These are phyloP conservation scores for Pneumocystis jirovecii DNA, from an alignment of 1,139 yeast genomes.

Conservation along the genomic window DNA sequence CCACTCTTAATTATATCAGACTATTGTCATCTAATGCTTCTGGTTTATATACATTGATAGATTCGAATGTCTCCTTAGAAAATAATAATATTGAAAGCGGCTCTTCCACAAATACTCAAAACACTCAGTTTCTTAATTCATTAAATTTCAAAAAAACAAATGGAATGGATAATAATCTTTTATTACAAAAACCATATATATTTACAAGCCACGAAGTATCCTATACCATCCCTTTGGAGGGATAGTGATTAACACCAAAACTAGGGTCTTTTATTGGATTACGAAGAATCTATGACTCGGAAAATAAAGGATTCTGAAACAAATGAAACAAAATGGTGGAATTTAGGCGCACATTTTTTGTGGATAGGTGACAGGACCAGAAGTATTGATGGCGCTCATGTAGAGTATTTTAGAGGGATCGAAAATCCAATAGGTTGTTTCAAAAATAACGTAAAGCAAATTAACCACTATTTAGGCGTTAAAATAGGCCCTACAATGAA, in stretches of 20 bases:
- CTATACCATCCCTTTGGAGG: neutral
- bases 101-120: constrained; percentile 22
- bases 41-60: constrained; percentile 26
- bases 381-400: constrained; percentile 33
- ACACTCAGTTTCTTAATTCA: constrained; percentile 23
- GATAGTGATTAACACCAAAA: neutral
- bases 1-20: constrained; percentile 30
- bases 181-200: constrained; percentile 25
- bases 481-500: constrained; percentile 32
- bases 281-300: constrained; percentile 31
- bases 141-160: constrained; percentile 28
- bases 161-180: constrained; percentile 25
- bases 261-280: constrained; percentile 26
- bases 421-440: constrained; percentile 25
- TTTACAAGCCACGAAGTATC: constrained; percentile 29
- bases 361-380: constrained; percentile 35
- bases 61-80: constrained; percentile 14
- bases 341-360: constrained; percentile 31
- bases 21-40: constrained; percentile 29
- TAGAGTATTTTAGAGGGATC: constrained; percentile 32
- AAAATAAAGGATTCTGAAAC: constrained; percentile 18
- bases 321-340: constrained; percentile 23
- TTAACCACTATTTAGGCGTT: constrained; percentile 20
- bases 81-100: constrained; percentile 27
- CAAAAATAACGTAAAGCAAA: neutral